These are phyloP conservation scores for Trichophyton mentagrophytes DNA, from an alignment of 2,329 filamentous ascomycete genomes.

Conservation along the genomic window DNA sequence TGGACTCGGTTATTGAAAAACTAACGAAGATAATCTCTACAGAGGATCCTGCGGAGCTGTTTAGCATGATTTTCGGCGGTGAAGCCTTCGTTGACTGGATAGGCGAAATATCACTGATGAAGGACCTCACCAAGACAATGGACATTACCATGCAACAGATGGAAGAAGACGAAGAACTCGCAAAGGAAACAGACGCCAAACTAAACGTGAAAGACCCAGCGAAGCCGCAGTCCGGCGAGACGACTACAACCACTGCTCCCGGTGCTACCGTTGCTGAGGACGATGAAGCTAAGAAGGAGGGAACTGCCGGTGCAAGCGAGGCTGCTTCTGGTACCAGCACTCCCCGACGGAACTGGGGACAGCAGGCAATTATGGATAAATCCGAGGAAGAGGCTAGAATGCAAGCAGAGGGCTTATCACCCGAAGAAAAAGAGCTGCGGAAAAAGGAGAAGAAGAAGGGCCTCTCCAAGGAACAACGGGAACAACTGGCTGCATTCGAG, in stretches of 20 bases:
- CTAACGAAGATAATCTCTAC: conserved; percentile 12
- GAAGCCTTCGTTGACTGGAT: conserved; percentile 95
- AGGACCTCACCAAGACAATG: conserved; percentile 95
- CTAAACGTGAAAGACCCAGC: conserved; percentile 20
- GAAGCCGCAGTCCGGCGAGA: background rate
- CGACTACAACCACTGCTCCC: background rate
- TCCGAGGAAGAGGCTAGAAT: conserved; percentile 64
- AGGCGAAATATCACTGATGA: conserved; percentile 96
- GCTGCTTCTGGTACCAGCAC: conserved; percentile 33
- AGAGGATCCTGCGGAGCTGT: conserved; percentile 93
- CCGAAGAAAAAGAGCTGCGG: conserved; percentile 62
- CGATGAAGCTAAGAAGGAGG: background rate
- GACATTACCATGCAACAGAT: conserved; percentile 81
- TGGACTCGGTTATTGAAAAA: background rate
- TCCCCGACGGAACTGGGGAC: conserved; percentile 50
- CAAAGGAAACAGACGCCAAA: conserved; percentile 40
- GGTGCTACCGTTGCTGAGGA: background rate
- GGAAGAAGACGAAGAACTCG: conserved; percentile 49
- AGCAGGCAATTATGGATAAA: conserved; percentile 77
- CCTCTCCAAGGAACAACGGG: conserved; percentile 80
- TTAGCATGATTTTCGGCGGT: conserved; percentile 94
- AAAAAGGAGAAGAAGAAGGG: conserved; percentile 82
- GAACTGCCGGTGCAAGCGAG: conserved; percentile 8
- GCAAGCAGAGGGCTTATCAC: conserved; percentile 51
- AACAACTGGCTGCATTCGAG: conserved; percentile 81